A percentile compares a stretch with the other conserved stretches of the same genome.
Evolutionary conservation across 164 flowering plant species (phyloP).

Genomic region (Sextonia rubra): DNA sequence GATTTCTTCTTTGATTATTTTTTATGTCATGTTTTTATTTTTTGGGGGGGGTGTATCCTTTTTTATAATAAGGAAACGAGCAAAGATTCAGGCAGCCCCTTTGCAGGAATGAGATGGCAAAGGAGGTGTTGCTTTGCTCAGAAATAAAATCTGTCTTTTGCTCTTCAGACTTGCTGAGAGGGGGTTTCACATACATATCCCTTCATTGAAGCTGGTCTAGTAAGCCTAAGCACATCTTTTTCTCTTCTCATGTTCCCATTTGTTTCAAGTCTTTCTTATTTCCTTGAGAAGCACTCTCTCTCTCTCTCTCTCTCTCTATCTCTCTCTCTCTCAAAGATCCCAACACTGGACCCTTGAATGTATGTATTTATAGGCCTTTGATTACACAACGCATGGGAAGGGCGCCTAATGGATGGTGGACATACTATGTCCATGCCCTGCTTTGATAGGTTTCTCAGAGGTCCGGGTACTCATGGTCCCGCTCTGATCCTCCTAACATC

Average conservation of each 20-base stretch:
- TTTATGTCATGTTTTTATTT: not conserved
- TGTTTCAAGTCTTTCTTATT: too few relatives aligned
- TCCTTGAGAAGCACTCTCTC: too few relatives aligned
- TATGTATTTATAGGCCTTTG: too few relatives aligned
- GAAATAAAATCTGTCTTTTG: slow-evolving; percentile 4
- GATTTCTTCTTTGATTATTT: not conserved
- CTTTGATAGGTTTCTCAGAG: too few relatives aligned
- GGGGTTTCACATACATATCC: not conserved
- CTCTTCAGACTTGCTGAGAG: slow-evolving; percentile 10
- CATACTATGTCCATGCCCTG: too few relatives aligned
- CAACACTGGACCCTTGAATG: too few relatives aligned
- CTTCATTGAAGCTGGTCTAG: slow-evolving; percentile 9
- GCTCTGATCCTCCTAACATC: too few relatives aligned
- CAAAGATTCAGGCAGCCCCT: slow-evolving; percentile 11
- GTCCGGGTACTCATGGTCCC: too few relatives aligned
- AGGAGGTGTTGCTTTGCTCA: slow-evolving; percentile 9
- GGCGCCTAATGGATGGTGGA: too few relatives aligned
- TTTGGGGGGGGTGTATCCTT: not conserved
- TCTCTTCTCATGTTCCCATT: not conserved
- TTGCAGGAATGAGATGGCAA: not conserved
- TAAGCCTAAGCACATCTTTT: slow-evolving; percentile 4
- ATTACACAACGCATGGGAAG: too few relatives aligned
- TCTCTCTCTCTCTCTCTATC: too few relatives aligned
- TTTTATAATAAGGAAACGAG: not conserved
- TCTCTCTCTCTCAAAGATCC: too few relatives aligned